Evolutionary conservation across 2,329 filamentous ascomycete genomes (phyloP).

Genomic region (Truncatella angustata): DNA sequence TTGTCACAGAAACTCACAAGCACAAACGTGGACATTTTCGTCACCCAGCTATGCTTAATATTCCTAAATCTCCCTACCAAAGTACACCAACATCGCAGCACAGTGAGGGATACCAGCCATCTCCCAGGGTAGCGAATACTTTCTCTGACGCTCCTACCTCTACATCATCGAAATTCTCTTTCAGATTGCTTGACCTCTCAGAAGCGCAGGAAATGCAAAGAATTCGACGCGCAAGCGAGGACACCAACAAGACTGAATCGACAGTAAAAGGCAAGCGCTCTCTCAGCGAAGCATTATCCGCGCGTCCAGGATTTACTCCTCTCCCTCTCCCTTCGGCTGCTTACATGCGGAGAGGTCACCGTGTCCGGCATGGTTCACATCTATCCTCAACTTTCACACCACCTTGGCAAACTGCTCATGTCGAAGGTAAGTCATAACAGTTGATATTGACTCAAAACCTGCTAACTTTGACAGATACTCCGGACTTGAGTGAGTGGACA

Average conservation of each 20-base stretch:
- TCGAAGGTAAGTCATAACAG: neutral
- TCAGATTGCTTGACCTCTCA: constrained; percentile 24
- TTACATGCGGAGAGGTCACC: constrained; percentile 4
- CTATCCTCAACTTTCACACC: constrained; percentile 9
- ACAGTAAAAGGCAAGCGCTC: constrained; percentile 14
- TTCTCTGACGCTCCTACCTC: constrained; percentile 7
- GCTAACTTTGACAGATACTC: neutral
- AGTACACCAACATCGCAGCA: neutral
- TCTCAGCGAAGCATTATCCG: constrained; percentile 11
- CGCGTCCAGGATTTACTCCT: neutral
- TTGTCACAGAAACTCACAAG: neutral
- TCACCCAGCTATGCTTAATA: neutral
- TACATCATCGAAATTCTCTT: constrained; percentile 22
- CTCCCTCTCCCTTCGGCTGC: constrained; percentile 12
- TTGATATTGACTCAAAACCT: no score
- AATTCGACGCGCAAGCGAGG: constrained; percentile 21
- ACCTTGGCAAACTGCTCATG: neutral
- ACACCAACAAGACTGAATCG: constrained; percentile 22
- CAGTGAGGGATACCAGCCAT: no score
- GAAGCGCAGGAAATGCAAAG: constrained; percentile 22
- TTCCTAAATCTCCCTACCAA: neutral
- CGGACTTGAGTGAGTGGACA: neutral
- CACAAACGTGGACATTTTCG: neutral
- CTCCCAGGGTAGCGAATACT: no score
- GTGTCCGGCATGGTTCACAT: neutral